Conservation (phyloP, 148 eudicot genomes). For the Chenopodium quinoa region DNA sequence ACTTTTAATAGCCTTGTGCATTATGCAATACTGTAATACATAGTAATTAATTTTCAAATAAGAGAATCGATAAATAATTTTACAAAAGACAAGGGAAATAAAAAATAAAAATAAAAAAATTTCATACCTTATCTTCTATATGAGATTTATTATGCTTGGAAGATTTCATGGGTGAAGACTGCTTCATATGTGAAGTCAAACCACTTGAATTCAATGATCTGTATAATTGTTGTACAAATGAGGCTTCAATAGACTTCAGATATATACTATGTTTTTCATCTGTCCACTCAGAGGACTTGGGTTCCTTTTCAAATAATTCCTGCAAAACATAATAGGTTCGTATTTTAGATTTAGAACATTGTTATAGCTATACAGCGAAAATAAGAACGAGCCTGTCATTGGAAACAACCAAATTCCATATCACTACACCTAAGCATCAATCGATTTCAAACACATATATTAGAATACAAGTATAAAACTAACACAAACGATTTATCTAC, state of each 20-base stretch:
- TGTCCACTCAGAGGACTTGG: slow-evolving; percentile 65
- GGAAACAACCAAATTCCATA: background rate
- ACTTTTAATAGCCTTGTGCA: background rate
- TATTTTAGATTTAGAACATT: background rate
- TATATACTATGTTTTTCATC: slow-evolving; percentile 84
- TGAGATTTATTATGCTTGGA: slow-evolving; percentile 21
- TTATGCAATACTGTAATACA: background rate
- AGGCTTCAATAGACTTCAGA: slow-evolving; percentile 84
- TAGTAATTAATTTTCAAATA: no score
- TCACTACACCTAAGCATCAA: background rate
- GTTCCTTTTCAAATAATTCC: slow-evolving; percentile 37
- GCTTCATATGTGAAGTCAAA: slow-evolving; percentile 29
- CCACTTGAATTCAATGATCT: slow-evolving; percentile 47
- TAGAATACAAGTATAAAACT: no score
- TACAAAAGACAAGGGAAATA: background rate
- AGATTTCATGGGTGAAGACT: slow-evolving; percentile 33
- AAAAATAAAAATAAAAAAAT: background rate
- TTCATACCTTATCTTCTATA: slow-evolving; percentile 50
- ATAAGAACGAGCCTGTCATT: background rate
- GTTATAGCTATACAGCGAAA: background rate
- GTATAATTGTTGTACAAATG: slow-evolving; percentile 77
- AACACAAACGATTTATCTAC: background rate
- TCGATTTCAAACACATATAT: no score
- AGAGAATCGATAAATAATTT: background rate
- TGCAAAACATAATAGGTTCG: slow-evolving; percentile 19